Evolutionary conservation across 768 basidiomycete genomes (phyloP).

Genomic region (Naematelia encephala): DNA sequence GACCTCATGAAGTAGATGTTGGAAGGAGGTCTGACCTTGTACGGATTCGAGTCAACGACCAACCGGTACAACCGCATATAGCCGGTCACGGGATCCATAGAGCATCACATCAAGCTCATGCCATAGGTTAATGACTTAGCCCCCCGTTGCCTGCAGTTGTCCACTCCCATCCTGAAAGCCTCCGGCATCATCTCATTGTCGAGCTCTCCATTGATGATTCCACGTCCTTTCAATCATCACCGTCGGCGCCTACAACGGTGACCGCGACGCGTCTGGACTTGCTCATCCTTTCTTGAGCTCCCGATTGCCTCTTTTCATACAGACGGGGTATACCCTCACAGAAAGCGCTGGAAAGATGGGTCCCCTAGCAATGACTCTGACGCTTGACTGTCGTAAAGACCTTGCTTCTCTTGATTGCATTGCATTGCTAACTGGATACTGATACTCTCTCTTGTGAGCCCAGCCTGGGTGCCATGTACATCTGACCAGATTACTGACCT

Average conservation of each 20-base stretch:
- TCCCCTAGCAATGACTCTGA: neutral
- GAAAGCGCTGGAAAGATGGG: neutral
- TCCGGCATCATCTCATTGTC: no score
- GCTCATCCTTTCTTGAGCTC: conserved; percentile 5
- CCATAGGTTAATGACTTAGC: no score
- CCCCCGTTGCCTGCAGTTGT: no score
- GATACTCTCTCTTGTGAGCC: neutral
- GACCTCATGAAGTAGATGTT: neutral
- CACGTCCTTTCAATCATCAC: neutral
- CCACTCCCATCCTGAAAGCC: no score
- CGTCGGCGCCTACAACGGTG: no score
- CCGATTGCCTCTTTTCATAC: neutral
- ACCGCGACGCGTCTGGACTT: conserved; percentile 1
- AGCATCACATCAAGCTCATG: no score
- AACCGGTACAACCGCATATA: no score
- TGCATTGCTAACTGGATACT: neutral
- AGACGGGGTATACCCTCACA: conserved; percentile 2
- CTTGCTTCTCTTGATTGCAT: neutral
- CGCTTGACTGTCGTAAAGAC: neutral
- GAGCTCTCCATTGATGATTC: no score
- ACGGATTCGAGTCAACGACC: no score
- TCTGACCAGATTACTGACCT: neutral
- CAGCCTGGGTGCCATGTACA: neutral
- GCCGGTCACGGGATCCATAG: no score
- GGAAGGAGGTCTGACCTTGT: no score